Base-by-base conservation (phyloP, 208 protist species). In the Acanthamoeba royreba region DNA sequence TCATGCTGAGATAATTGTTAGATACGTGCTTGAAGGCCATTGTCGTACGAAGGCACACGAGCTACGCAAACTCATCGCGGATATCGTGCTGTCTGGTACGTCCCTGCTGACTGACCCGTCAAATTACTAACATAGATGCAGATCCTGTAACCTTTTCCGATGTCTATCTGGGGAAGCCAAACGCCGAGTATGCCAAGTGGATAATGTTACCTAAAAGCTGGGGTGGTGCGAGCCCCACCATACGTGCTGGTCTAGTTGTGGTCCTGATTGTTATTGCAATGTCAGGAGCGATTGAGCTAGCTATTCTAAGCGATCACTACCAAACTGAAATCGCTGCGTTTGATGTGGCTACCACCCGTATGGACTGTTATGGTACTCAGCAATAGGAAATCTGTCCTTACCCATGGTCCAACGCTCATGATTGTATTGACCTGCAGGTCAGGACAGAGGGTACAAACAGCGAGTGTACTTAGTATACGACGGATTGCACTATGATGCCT, bases 241-340 rank as follows among this genome's bases (percentile, higher is more conserved):
- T 90, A 15, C 25, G 19, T 74, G 47, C 25, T 83, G 25, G 28
- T 83, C 40, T 83, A 43, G 7, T n/a, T 77, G 22, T 77, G 15
- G 15, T 22, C 11, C 28, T 33, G 22, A n/a, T 33, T 15, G 22
- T 77, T 22, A n/a, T 38, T 11, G 11, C 66, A 38, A 33, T 15
- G 40, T 15, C 88, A 93, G 88, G 88, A 13, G 93, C 83, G 25
- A 90, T 94, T 33, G 93, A 94, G 52, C 90, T 94, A 22, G 9
- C 61, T 33, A 94, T 94, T 45, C 79, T 94, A 13, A 46, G 40
- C 5, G 53, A 94, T 47, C 63, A 94, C 79, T 94, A 81, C 53
- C 22, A n/a, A 9, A 94, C 93, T 5, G 93, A 94, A 42, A 94
- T 94, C 33, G 83, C 19, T 19, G 93, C 53, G 13, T 52, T 94